Percentiles rank a stretch among this genome's conserved stretches.
Evolutionary conservation across 2,329 filamentous ascomycete species (phyloP).

Genomic region (Berkeleyomyces basicola): DNA sequence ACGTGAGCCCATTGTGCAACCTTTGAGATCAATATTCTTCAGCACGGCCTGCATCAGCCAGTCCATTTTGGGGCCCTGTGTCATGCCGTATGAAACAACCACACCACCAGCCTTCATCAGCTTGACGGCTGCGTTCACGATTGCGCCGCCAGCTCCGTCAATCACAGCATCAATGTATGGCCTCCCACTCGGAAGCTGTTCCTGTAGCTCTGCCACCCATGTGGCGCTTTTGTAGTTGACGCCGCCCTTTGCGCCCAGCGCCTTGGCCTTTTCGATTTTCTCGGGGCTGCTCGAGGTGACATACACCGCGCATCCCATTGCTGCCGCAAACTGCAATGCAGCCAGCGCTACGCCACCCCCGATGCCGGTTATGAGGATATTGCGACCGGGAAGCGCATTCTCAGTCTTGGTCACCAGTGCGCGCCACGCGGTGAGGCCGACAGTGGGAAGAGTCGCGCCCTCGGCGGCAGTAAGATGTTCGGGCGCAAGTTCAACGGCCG

Average conservation of each 20-base stretch:
- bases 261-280: conserved; percentile 57
- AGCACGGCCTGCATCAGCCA: conserved; percentile 73
- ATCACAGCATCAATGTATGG: conserved; percentile 67
- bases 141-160: conserved; percentile 78
- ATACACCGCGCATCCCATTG: conserved; percentile 58
- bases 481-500: conserved; percentile 62
- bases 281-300: conserved; percentile 59
- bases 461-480: conserved; percentile 54
- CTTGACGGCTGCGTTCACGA: conserved; percentile 50
- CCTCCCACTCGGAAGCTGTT: conserved; percentile 44
- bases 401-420: conserved; percentile 66
- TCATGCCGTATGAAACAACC: conserved; percentile 88
- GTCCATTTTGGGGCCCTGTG: conserved; percentile 65
- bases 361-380: conserved; percentile 78
- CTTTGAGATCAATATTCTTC: conserved; percentile 73
- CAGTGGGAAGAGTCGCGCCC: conserved; percentile 69
- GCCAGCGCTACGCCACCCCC: conserved; percentile 82
- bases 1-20: conserved; percentile 80
- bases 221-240: conserved; percentile 60
- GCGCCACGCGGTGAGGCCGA: conserved; percentile 76
- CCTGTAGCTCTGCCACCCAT: conserved; percentile 65
- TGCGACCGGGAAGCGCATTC: conserved; percentile 45
- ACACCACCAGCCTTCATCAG: conserved; percentile 68
- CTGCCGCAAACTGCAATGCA: conserved; percentile 63
- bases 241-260: conserved; percentile 65